phyloP scores from a whole-genome alignment of 2,329 filamentous ascomycete species.

The Helotiales sp. region DNA sequence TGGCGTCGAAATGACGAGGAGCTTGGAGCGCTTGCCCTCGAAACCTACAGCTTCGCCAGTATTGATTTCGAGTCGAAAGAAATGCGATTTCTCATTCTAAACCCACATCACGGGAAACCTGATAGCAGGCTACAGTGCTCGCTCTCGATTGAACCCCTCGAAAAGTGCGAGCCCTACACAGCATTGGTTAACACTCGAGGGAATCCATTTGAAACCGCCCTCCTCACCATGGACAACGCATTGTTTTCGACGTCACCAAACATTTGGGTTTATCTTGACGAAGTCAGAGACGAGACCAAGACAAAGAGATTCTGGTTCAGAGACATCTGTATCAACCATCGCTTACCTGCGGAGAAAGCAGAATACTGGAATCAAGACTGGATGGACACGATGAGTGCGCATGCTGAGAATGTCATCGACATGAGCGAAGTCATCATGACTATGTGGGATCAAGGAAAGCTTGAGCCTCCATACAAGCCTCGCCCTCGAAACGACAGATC shows the following conservation, averaged over 20 bases:
- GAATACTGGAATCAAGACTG: constrained; percentile 24
- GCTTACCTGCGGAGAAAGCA: constrained; percentile 15
- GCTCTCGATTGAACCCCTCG: constrained; percentile 2
- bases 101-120: constrained; percentile 7
- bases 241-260: neutral
- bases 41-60: constrained; percentile 1
- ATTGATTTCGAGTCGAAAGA: constrained; percentile 19
- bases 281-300: constrained; percentile 1
- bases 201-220: constrained; percentile 7
- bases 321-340: constrained; percentile 19
- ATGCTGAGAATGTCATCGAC: constrained; percentile 15
- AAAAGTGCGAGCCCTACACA: constrained; percentile 16
- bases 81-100: constrained; percentile 23
- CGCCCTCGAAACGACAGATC: constrained; percentile 1
- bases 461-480: constrained; percentile 8
- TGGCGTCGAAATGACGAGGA: neutral
- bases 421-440: constrained; percentile 21
- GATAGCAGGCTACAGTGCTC: constrained; percentile 9
- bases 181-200: constrained; percentile 21
- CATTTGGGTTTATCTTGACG: constrained; percentile 11
- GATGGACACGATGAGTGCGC: constrained; percentile 22
- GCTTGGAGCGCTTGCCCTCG: neutral
- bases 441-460: constrained; percentile 19
- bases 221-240: constrained; percentile 5
- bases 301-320: constrained; percentile 20